Evolutionary conservation across 2,329 filamentous ascomycete genomes (phyloP), one percentile per base, ranked within the genome.

Genomic region (Claviceps spartinae): DNA sequence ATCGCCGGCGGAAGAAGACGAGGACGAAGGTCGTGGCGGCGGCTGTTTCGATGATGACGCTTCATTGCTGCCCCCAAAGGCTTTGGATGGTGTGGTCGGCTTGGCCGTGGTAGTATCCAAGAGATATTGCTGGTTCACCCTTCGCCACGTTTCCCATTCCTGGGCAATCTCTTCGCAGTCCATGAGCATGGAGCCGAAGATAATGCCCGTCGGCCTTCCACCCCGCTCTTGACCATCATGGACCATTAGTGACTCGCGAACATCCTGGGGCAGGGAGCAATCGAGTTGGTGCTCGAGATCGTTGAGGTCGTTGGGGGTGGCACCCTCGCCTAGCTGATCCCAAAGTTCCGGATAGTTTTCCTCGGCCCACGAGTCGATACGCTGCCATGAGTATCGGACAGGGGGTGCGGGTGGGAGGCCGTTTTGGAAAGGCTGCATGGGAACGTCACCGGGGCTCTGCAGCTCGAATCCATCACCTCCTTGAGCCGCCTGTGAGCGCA

Each of bases 141-240:
- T 83, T 61, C 88, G 83, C 93, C 93, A 98, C 64, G 95, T 94
- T 61, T 87, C 85, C 88, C 91, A 97, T 66, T 98, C 93, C 67
- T 96, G 89, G 22, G 95, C 85, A 60, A 98, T 95, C 65, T 98
- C 93, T 68, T 98, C 93, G 64, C 93, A 97, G 67, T 98, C 93
- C 53, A 98, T 79, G 57, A 98, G 72, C 93, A 98, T 98, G 65
- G 82, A 85, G 54, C 90, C 81, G 61, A 98, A 97, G 55, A 98
- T 81, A 59, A 97, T 85, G 56, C 93, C 93, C 0, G 91, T 96
- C 1, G 93, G 93, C 53, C 78, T 77, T 57, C 93, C 93, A 56
- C 89, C 88, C 57, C 93, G 85, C 70, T 98, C 93, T 69, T 98
- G 93, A n/a, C 93, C 93, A 63, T 98, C 93, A 67, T 98, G 93